Conservation (phyloP, 495 filamentous ascomycete genomes). For the Hypoxylon cercidicola region DNA sequence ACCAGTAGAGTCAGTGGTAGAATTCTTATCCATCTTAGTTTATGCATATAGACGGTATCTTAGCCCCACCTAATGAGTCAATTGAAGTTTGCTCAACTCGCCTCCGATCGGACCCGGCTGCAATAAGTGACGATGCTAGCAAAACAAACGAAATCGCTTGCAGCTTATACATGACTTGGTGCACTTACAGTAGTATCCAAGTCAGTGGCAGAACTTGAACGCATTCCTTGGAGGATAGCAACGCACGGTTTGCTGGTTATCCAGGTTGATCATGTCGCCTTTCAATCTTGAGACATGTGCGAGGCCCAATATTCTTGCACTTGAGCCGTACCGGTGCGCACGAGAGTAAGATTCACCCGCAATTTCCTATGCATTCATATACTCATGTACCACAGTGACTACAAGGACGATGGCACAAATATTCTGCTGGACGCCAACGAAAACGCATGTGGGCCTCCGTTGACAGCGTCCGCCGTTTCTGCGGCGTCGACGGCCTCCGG, state of each 20-base stretch:
- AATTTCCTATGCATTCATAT: not conserved
- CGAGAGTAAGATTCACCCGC: constrained; percentile 71
- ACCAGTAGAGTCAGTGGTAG: no score
- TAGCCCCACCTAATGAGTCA: constrained; percentile 25
- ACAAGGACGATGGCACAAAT: constrained; percentile 98
- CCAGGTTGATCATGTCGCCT: constrained; percentile 51
- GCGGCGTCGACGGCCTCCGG: constrained; percentile 33
- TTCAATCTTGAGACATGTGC: constrained; percentile 86
- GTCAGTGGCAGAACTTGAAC: not conserved
- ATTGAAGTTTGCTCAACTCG: constrained; percentile 31
- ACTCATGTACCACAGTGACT: constrained; percentile 73
- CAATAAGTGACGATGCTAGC: constrained; percentile 20
- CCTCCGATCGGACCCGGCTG: constrained; percentile 46
- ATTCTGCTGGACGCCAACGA: constrained; percentile 98
- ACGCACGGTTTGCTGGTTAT: constrained; percentile 5
- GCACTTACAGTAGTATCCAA: not conserved
- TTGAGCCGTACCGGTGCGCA: constrained; percentile 86
- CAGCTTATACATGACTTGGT: constrained; percentile 2
- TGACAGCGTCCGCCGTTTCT: constrained; percentile 43
- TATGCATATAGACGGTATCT: constrained; percentile 25
- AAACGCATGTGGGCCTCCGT: constrained; percentile 89
- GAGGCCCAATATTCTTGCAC: constrained; percentile 80
- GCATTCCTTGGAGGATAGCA: constrained; percentile 5
- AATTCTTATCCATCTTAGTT: no score
- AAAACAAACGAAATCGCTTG: constrained; percentile 5